These are phyloP conservation scores for Glomus cerebriforme DNA, from an alignment of 192 early-diverging fungal genomes.

Conservation along the genomic window DNA sequence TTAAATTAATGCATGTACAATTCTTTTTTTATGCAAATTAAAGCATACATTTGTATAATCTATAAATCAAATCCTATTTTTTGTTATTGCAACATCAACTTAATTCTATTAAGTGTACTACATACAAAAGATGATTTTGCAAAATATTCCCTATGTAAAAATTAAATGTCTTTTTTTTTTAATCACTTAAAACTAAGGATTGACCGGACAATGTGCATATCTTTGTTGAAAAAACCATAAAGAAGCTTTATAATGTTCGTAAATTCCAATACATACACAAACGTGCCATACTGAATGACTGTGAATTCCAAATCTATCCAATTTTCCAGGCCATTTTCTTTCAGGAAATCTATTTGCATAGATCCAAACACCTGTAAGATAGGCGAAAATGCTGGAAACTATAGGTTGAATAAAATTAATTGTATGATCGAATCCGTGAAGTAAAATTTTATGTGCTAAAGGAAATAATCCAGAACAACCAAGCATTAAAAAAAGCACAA, in stretches of 20 bases:
- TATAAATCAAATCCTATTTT: too few species aligned
- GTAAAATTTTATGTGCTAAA: constrained; percentile 47
- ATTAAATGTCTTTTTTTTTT: too few species aligned
- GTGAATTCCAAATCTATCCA: constrained; percentile 57
- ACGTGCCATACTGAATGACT: constrained; percentile 68
- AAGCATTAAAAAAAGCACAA: constrained; percentile 57
- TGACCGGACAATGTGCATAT: not conserved
- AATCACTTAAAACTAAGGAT: too few species aligned
- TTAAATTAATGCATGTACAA: too few species aligned
- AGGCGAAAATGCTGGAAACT: constrained; percentile 52
- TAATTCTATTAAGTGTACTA: too few species aligned
- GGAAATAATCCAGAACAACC: constrained; percentile 54
- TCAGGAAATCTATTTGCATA: constrained; percentile 67
- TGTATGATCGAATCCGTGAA: constrained; percentile 47
- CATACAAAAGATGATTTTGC: too few species aligned
- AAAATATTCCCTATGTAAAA: too few species aligned
- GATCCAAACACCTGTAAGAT: constrained; percentile 59
- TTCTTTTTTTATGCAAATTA: too few species aligned
- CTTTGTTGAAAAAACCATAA: constrained; percentile 22
- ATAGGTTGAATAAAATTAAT: constrained; percentile 53
- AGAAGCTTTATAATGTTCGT: constrained; percentile 59
- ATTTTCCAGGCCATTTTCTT: constrained; percentile 59
- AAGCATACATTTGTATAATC: too few species aligned
- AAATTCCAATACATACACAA: constrained; percentile 63
- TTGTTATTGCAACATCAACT: too few species aligned